These are phyloP conservation scores for Chionographis japonica DNA, from an alignment of 106 monocot species.

Conservation along the genomic window DNA sequence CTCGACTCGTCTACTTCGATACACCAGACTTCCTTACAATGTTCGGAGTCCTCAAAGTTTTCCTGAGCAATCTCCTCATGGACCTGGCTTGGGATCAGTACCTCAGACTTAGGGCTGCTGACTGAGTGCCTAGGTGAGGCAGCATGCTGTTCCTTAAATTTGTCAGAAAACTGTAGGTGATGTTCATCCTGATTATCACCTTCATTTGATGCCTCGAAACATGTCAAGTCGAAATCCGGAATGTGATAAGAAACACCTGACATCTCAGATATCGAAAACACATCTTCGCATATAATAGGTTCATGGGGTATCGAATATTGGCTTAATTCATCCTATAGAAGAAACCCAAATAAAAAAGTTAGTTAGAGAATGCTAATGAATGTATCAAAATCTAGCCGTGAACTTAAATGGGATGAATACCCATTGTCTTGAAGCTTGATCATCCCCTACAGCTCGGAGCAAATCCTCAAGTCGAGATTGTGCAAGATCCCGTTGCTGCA, in stretches of 20 bases:
- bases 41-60: slow-evolving; percentile 25
- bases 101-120: slow-evolving; percentile 11
- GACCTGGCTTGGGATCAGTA: slow-evolving; percentile 2
- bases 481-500: slow-evolving; percentile 76
- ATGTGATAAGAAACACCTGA: slow-evolving; percentile 37
- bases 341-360: slow-evolving; percentile 3
- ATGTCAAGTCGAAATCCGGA: slow-evolving; percentile 20
- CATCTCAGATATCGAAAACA: slow-evolving; percentile 43
- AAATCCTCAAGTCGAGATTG: slow-evolving; percentile 77
- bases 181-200: slow-evolving; percentile 10
- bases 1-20: slow-evolving; percentile 56
- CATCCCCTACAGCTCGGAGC: slow-evolving; percentile 44
- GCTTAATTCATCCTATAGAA: slow-evolving; percentile 29
- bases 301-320: slow-evolving; percentile 23
- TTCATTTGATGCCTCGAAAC: slow-evolving; percentile 10
- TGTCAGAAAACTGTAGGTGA: slow-evolving; percentile 6
- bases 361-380: slow-evolving; percentile 1
- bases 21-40: slow-evolving; percentile 79
- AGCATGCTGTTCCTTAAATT: neutral
- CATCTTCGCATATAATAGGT: slow-evolving; percentile 36
- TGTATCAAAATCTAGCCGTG: neutral
- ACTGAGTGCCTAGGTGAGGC: neutral
- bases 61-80: slow-evolving; percentile 16
- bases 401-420: slow-evolving; percentile 19
- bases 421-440: slow-evolving; percentile 48